Percentiles rank a stretch among this genome's conserved stretches.
Conservation (phyloP, 495 filamentous ascomycete genomes). For the Penicillium herquei region DNA sequence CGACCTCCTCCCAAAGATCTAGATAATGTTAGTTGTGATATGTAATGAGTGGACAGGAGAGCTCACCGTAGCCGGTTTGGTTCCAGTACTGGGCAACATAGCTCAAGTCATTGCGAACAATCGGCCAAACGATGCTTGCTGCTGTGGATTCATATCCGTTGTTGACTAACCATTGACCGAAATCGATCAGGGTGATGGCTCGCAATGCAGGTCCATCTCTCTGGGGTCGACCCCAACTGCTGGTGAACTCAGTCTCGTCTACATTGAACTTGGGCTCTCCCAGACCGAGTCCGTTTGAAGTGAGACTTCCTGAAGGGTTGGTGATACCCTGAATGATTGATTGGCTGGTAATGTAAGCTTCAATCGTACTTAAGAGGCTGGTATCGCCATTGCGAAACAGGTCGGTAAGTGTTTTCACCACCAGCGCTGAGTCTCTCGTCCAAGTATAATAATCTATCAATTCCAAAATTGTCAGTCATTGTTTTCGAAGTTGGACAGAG, state of each 20-base stretch:
- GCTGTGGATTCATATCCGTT: constrained; percentile 30
- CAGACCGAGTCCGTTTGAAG: constrained; percentile 42
- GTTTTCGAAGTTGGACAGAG: constrained; percentile 6
- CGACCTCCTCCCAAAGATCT: constrained; percentile 72
- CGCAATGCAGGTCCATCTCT: constrained; percentile 56
- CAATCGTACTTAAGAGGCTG: constrained; percentile 50
- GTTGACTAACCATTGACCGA: constrained; percentile 32
- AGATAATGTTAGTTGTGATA: background rate
- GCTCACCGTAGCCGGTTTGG: constrained; percentile 37
- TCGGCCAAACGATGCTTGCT: constrained; percentile 45
- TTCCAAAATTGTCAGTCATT: background rate
- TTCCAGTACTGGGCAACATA: constrained; percentile 77
- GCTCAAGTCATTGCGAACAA: constrained; percentile 55
- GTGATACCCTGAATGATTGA: constrained; percentile 57
- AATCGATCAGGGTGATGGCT: constrained; percentile 37
- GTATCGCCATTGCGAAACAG: constrained; percentile 55
- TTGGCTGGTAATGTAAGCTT: constrained; percentile 54
- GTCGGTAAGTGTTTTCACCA: constrained; percentile 60
- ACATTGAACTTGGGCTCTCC: constrained; percentile 64
- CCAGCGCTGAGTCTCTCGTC: constrained; percentile 65
- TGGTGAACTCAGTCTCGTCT: constrained; percentile 51
- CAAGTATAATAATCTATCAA: constrained; percentile 58
- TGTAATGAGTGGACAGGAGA: constrained; percentile 29
- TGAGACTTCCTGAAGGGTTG: constrained; percentile 45
- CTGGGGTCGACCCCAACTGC: constrained; percentile 61